A percentile compares a stretch with the other conserved stretches of the same genome.
phyloP scores from a whole-genome alignment of 2,329 filamentous ascomycete genomes.

The Aschersonia sp. region DNA sequence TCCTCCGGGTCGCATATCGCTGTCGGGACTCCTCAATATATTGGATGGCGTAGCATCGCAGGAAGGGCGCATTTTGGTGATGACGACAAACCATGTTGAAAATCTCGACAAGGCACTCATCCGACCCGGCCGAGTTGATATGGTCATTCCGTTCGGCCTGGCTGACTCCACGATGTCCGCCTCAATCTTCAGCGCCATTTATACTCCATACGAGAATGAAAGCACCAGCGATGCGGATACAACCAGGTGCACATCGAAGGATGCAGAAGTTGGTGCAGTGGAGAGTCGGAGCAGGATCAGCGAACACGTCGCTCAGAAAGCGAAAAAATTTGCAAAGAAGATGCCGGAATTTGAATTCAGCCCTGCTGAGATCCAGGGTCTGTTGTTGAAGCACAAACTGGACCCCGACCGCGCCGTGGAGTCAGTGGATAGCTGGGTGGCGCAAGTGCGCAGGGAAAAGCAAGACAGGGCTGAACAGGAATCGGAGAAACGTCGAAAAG shows the following conservation, averaged over 20 bases:
- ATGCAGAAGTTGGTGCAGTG: conserved; percentile 11
- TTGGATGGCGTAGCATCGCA: conserved; percentile 59
- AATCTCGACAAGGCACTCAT: conserved; percentile 48
- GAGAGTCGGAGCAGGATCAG: conserved; percentile 19
- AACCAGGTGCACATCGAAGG: conserved; percentile 15
- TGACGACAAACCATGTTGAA: conserved; percentile 51
- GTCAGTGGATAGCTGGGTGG: conserved; percentile 32
- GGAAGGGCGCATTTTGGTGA: conserved; percentile 47
- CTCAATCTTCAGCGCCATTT: conserved; percentile 44
- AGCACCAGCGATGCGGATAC: conserved; percentile 6
- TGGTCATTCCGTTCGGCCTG: conserved; percentile 40
- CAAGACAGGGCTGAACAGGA: conserved; percentile 22
- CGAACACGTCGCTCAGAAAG: conserved; percentile 28
- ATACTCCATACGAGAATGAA: conserved; percentile 31
- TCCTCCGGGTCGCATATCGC: conserved; percentile 34
- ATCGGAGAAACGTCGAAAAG: conserved; percentile 9
- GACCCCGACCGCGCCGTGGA: conserved; percentile 32
- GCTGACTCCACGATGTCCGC: conserved; percentile 37
- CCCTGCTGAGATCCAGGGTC: conserved; percentile 46
- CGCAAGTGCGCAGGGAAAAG: conserved; percentile 32
- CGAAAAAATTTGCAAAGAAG: conserved; percentile 30
- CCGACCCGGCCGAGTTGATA: conserved; percentile 47
- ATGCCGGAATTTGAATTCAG: conserved; percentile 43
- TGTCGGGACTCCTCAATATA: conserved; percentile 68
- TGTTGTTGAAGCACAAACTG: conserved; percentile 40